Evolutionary conservation across 2,329 filamentous ascomycete genomes (phyloP).

Genomic region (Periconia digitata): DNA sequence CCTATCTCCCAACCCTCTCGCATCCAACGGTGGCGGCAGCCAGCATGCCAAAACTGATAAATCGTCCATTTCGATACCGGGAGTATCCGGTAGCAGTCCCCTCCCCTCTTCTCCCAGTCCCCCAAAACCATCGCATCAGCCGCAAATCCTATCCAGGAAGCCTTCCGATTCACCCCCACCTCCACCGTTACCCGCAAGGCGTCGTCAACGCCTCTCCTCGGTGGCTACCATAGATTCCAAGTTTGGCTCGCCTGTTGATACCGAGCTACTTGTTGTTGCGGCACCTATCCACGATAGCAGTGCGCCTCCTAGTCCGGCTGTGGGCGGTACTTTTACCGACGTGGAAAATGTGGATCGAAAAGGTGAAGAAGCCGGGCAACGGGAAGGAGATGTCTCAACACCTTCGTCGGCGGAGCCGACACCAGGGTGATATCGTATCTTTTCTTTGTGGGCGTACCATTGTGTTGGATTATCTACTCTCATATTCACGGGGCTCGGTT

Average conservation of each 20-base stretch:
- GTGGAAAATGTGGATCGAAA: background rate
- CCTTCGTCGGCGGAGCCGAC: no score
- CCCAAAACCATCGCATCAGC: background rate
- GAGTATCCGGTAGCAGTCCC: no score
- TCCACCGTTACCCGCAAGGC: slow-evolving; percentile 55
- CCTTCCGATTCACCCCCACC: slow-evolving; percentile 6
- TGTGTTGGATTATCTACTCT: no score
- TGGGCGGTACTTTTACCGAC: background rate
- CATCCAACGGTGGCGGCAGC: no score
- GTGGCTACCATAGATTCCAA: slow-evolving; percentile 13
- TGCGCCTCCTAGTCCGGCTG: slow-evolving; percentile 22
- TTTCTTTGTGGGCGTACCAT: no score
- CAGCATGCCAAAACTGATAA: no score
- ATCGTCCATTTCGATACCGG: no score
- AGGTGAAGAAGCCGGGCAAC: background rate
- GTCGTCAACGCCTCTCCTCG: slow-evolving; percentile 44
- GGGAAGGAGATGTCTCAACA: no score
- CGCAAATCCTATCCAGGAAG: background rate
- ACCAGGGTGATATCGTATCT: no score
- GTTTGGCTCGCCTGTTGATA: slow-evolving; percentile 9
- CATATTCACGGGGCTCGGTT: no score
- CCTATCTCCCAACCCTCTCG: no score
- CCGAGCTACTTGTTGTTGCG: slow-evolving; percentile 33
- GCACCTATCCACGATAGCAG: slow-evolving; percentile 28
- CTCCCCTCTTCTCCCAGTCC: background rate